These are phyloP conservation scores for Trypanosomatidae sp. DNA, from an alignment of 208 protist genomes.

Conservation along the genomic window DNA sequence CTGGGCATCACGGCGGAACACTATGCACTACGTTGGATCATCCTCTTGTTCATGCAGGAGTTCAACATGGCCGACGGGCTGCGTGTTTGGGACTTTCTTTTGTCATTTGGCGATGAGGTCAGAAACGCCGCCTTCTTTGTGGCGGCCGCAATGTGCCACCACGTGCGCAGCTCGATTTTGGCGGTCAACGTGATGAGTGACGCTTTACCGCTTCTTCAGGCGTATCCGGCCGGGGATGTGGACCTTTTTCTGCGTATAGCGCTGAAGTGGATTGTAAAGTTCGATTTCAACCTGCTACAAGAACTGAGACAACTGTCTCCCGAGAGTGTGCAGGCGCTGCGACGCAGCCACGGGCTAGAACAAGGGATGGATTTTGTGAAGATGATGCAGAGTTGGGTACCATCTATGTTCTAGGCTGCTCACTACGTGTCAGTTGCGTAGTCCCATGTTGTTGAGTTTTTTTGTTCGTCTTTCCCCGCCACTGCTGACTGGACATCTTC, in stretches of 20 bases:
- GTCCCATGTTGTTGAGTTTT: neutral
- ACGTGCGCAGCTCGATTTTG: slow-evolving; percentile 47
- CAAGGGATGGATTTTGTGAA: slow-evolving; percentile 8
- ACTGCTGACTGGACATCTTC: neutral
- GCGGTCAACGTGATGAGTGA: slow-evolving; percentile 32
- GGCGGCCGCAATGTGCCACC: slow-evolving; percentile 57
- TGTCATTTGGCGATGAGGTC: slow-evolving; percentile 71
- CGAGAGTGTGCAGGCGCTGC: slow-evolving; percentile 35
- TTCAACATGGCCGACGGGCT: slow-evolving; percentile 77
- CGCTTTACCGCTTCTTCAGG: slow-evolving; percentile 65
- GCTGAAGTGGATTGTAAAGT: slow-evolving; percentile 49
- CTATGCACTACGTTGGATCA: slow-evolving; percentile 87
- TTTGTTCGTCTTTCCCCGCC: neutral
- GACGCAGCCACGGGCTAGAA: slow-evolving; percentile 27
- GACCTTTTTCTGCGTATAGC: slow-evolving; percentile 58
- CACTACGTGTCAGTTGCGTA: neutral
- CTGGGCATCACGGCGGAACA: slow-evolving; percentile 55
- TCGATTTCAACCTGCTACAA: slow-evolving; percentile 37
- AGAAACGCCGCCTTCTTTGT: slow-evolving; percentile 49
- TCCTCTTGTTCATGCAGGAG: slow-evolving; percentile 86
- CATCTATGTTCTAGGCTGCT: slow-evolving; percentile 18
- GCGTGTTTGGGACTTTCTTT: slow-evolving; percentile 86
- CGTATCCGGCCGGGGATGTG: slow-evolving; percentile 53
- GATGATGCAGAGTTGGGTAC: slow-evolving; percentile 21
- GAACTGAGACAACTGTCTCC: slow-evolving; percentile 35